Conservation (phyloP, 164 flowering plant genomes). For the Santalum album region DNA sequence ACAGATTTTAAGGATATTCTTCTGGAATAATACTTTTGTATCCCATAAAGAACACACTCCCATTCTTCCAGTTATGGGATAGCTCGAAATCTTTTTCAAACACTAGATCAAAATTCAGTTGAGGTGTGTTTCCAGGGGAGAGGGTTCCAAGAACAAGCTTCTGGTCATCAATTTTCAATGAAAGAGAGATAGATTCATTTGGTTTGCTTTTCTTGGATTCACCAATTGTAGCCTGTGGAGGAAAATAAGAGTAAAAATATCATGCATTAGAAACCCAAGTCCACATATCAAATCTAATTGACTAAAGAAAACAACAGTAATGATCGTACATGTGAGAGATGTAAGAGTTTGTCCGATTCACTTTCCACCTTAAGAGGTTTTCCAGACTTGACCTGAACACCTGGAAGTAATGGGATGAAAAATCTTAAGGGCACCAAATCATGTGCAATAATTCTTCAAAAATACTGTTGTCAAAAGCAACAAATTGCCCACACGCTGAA, state of each 20-base stretch:
- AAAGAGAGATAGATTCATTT: constrained; percentile 28
- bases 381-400: neutral
- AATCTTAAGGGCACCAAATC: neutral
- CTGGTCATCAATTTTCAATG: constrained; percentile 36
- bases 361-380: neutral
- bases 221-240: constrained; percentile 73
- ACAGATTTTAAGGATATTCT: constrained; percentile 33
- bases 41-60: constrained; percentile 65
- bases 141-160: constrained; percentile 59
- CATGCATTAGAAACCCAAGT: neutral
- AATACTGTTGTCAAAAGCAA: too few species aligned
- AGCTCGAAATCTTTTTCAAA: constrained; percentile 76
- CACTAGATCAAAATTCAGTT: constrained; percentile 48
- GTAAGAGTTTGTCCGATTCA: neutral
- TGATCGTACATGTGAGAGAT: constrained; percentile 1
- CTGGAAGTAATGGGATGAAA: neutral
- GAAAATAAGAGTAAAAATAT: too few species aligned
- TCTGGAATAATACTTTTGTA: constrained; percentile 25
- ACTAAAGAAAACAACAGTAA: too few species aligned
- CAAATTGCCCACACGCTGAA: too few species aligned
- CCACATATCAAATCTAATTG: too few species aligned
- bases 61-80: constrained; percentile 72
- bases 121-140: constrained; percentile 42
- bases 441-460: neutral
- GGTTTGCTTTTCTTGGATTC: constrained; percentile 51